Evolutionary conservation across 805 yeast species (phyloP), one percentile per base, ranked within the genome.

Genomic region (Candida palmyrensis): DNA sequence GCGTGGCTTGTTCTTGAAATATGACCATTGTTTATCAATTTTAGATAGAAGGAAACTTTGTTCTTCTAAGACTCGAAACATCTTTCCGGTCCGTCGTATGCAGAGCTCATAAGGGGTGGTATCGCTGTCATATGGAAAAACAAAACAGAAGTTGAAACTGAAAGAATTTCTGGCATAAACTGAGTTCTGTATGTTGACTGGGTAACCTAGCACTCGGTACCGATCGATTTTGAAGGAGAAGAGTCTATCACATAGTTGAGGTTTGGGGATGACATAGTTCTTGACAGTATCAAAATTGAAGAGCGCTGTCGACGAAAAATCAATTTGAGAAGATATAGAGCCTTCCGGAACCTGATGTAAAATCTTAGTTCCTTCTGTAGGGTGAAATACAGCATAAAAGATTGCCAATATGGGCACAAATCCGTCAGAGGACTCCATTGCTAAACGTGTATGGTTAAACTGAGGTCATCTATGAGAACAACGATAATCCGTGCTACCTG

Each of bases 351-450:
- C 94, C 53, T 92, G 96, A 48, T 83, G 84, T 4, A 84, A 73
- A 5, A 90, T 89, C 57, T 88, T 87, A 0, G 97, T 82, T 1
- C 98, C 98, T 49, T 88, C 95, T 0, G 92, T 84, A 0, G 97
- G 97, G 48, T 92, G 97, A 58, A 92, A 92, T 0, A 85, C 86
- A 0, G 96, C 79, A 55, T 86, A 92, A 55, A 92, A 89, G 28
- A 88, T 67, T 2, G 96, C 92, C 37, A 76, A 69, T 12, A 92
- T 87, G n/a, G 95, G 95, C 5, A 81, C 82, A 51, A 89, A 88
- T 14, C 95, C 96, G 55, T 65, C 71, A 6, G 22, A 12, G 9
- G 25, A 19, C 22, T 57, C 62, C 66, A 62, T 61, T n/a, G n/a
- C n/a, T n/a, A n/a, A n/a, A n/a, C n/a, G n/a, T n/a, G n/a, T n/a